Evolutionary conservation across 345 rosid species (phyloP), one percentile per base, ranked within the genome.

Genomic region (Gossypioides kirkii): DNA sequence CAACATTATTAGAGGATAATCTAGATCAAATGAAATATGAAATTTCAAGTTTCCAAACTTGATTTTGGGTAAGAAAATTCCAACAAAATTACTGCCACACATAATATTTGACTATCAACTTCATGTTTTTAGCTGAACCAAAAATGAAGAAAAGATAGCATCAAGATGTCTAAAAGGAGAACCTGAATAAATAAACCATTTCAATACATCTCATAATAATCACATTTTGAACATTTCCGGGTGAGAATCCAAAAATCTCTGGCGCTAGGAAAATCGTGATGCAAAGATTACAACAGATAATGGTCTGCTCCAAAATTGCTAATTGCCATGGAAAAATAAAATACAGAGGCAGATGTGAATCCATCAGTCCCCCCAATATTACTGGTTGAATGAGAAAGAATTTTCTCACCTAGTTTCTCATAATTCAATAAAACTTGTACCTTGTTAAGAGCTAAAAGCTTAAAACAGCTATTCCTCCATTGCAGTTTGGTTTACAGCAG

Each of bases 151-250:
- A 32, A 5, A 32, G 38, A 32, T 32, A 5, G 38, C 38, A 32
- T 32, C 38, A 32, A 32, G 38, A 32, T 5, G 38, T 32, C 38
- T 32, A 5, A 0, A 32, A 32, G 38, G 38, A 32, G 5, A 32
- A 32, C 0, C 38, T 32, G 38, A 32, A 32, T 1, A 32, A 32
- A 32, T 32, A 32, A 32, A 32, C 7, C 38, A 32, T 32, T 32
- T 50, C 78, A 67, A 65, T 75, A 20, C 11, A 43, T 56, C 63
- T 41, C 56, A 25, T 46, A 70, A 16, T 52, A 76, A 58, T 72
- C 76, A 58, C 73, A 74, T 56, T 7, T 61, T 36, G 1, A 72
- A 36, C 23, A 16, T 60, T 62, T 56, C 78, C 77, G 22, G 59
- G 53, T 71, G 23, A 50, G 42, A 49, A 69, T 10, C 42, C 28